Conservation (phyloP, 306 rosid species). For the Arachis hypogaea region DNA sequence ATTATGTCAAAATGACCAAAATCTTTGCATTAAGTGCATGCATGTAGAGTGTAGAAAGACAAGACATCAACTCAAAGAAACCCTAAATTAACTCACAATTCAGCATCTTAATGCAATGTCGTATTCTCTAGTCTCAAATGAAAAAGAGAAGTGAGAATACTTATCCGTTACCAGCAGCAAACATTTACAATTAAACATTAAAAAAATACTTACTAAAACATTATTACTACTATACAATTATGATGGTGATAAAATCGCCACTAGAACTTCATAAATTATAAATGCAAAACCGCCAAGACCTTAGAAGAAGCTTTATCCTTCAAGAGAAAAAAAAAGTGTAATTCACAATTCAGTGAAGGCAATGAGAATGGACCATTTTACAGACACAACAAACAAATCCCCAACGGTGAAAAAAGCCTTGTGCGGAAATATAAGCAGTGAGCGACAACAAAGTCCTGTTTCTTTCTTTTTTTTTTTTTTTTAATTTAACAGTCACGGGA, state of each 20-base stretch:
- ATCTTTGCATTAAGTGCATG: conserved; percentile 7
- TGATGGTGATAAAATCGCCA: background rate
- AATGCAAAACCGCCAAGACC: background rate
- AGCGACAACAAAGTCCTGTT: conserved; percentile 1
- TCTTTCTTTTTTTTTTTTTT: too few relatives aligned
- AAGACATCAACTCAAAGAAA: conserved; percentile 3
- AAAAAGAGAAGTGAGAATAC: background rate
- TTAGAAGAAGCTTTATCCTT: background rate
- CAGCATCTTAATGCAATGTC: background rate
- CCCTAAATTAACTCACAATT: conserved; percentile 31
- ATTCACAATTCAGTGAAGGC: conserved; percentile 33
- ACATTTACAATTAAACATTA: conserved; percentile 19
- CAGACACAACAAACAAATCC: conserved; percentile 37
- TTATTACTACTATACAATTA: too few relatives aligned
- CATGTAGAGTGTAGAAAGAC: background rate
- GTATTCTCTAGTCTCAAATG: background rate
- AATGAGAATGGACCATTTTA: conserved; percentile 2
- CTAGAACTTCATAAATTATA: background rate
- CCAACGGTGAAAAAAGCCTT: conserved; percentile 39
- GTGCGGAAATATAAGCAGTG: conserved; percentile 18
- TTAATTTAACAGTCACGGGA: background rate
- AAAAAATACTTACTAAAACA: background rate
- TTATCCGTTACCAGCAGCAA: conserved; percentile 1
- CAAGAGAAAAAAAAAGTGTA: background rate
- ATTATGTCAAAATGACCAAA: conserved; percentile 4